Evolutionary conservation across 768 basidiomycete species (phyloP).

Genomic region (Epithele typhae): DNA sequence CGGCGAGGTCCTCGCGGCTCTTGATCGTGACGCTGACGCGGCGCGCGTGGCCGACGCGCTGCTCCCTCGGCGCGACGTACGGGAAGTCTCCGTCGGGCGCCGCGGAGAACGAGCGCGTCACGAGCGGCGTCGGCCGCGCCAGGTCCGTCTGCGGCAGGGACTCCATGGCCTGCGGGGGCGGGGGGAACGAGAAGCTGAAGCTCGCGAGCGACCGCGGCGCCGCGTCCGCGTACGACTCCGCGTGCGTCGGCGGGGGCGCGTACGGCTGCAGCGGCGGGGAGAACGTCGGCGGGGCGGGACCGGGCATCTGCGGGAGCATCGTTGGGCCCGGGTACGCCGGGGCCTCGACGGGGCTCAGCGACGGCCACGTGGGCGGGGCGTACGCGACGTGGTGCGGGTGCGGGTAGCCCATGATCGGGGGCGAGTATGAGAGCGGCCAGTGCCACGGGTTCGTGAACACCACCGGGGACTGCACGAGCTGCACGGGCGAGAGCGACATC

Average conservation of each 20-base stretch:
- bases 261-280: no score
- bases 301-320: background rate
- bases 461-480: background rate
- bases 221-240: no score
- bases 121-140: background rate
- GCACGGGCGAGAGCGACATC: background rate
- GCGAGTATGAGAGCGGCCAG: background rate
- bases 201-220: no score
- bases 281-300: background rate
- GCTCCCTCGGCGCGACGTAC: slow-evolving; percentile 28
- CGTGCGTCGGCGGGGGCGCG: no score
- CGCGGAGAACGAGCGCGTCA: background rate
- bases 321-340: background rate
- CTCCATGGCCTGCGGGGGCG: no score
- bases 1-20: slow-evolving; percentile 26
- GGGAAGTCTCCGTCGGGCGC: slow-evolving; percentile 21
- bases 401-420: background rate
- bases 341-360: background rate
- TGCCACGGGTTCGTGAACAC: slow-evolving; percentile 7
- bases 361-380: background rate
- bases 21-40: slow-evolving; percentile 37
- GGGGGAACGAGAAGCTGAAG: no score
- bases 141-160: background rate
- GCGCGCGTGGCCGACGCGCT: slow-evolving; percentile 34
- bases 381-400: background rate